Conservation (phyloP, 352 stramenopile genomes). For the Plasmopara viticola region DNA sequence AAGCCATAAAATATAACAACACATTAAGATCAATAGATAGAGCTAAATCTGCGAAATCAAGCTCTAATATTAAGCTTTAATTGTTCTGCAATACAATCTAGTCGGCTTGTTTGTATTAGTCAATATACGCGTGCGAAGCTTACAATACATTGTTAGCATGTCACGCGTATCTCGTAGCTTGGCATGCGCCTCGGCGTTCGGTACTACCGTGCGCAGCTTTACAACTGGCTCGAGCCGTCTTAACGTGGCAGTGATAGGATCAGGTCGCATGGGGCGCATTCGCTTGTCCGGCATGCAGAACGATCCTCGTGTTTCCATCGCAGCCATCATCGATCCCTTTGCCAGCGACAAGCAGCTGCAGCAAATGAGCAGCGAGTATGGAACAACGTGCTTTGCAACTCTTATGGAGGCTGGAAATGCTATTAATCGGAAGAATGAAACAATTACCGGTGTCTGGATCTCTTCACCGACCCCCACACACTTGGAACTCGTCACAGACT, state of each 20-base stretch:
- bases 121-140: no score
- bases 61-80: no score
- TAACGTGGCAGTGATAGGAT: slow-evolving; percentile 61
- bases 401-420: slow-evolving; percentile 24
- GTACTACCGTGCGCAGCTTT: slow-evolving; percentile 6
- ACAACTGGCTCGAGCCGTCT: slow-evolving; percentile 15
- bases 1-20: no score
- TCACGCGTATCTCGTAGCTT: slow-evolving; percentile 9
- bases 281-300: slow-evolving; percentile 51
- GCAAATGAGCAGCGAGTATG: slow-evolving; percentile 40
- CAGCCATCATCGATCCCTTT: slow-evolving; percentile 55
- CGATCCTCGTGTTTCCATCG: slow-evolving; percentile 45
- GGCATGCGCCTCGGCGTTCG: slow-evolving; percentile 4
- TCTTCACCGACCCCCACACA: slow-evolving; percentile 71
- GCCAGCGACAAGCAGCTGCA: slow-evolving; percentile 9
- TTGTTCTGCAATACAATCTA: no score
- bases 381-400: slow-evolving; percentile 31
- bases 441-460: slow-evolving; percentile 62
- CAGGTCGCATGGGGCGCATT: slow-evolving; percentile 73
- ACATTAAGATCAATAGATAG: no score
- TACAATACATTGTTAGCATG: no score
- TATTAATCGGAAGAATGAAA: slow-evolving; percentile 13
- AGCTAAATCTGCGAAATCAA: no score
- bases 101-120: no score
- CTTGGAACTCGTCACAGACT: slow-evolving; percentile 40